Conservation (phyloP, 306 rosid genomes). For the Gynostemma pentaphyllum region DNA sequence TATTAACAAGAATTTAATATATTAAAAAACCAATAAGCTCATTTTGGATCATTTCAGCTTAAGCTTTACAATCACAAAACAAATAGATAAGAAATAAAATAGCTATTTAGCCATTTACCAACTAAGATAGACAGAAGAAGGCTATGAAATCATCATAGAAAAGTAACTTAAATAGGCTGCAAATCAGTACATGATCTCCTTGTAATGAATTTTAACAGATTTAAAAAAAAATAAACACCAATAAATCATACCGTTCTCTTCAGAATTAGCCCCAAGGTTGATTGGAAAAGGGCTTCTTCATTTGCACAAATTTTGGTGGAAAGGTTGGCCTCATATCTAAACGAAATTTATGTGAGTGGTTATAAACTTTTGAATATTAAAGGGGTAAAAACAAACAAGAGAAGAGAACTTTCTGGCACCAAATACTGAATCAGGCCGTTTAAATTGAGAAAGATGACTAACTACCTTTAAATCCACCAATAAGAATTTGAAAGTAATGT, state of each 20-base stretch:
- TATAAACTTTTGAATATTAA: too few species aligned
- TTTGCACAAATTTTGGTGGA: constrained; percentile 43
- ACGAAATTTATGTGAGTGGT: constrained; percentile 14
- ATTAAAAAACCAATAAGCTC: not conserved
- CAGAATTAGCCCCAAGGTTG: constrained; percentile 71
- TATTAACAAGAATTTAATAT: constrained; percentile 6
- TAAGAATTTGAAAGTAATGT: not conserved
- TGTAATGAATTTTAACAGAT: constrained; percentile 6
- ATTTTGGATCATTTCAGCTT: not conserved
- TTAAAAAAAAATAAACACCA: constrained; percentile 1
- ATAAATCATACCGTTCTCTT: constrained; percentile 43
- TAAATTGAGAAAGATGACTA: not conserved
- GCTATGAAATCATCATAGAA: constrained; percentile 61
- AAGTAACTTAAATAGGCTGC: not conserved
- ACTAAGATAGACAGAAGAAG: constrained; percentile 48
- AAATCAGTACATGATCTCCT: not conserved
- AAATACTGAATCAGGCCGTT: not conserved
- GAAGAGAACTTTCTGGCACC: not conserved
- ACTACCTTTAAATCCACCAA: not conserved
- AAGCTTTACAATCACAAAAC: not conserved
- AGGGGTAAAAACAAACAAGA: constrained; percentile 6
- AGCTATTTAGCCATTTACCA: constrained; percentile 28
- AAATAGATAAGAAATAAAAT: not conserved
- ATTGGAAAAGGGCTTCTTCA: constrained; percentile 50
- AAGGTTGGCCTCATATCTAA: constrained; percentile 39